phyloP scores from a whole-genome alignment of 2,329 filamentous ascomycete species.

The Microsporum canis region DNA sequence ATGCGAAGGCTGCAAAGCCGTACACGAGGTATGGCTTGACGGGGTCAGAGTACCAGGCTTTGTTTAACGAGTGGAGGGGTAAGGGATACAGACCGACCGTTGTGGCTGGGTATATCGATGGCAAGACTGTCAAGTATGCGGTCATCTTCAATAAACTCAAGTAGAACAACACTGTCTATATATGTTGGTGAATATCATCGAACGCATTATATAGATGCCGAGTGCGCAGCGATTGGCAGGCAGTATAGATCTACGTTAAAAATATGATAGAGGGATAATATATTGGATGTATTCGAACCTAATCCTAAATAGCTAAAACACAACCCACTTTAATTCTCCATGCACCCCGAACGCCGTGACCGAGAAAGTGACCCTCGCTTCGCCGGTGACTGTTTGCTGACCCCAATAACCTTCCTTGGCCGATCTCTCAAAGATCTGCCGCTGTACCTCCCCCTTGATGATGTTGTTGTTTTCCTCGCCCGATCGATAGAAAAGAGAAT shows the following conservation, averaged over 20 bases:
- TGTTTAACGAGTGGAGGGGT: not conserved
- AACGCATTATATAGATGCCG: too few species aligned
- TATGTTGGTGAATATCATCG: too few species aligned
- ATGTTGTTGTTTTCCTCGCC: constrained; percentile 23
- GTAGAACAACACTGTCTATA: too few species aligned
- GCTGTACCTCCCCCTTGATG: not conserved
- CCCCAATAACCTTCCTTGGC: not conserved
- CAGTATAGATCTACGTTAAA: too few species aligned
- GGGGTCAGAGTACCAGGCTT: not conserved
- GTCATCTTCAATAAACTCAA: not conserved
- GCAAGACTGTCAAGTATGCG: not conserved
- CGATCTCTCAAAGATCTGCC: not conserved
- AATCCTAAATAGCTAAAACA: not conserved
- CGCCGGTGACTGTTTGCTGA: not conserved
- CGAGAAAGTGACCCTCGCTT: not conserved
- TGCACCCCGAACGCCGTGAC: not conserved
- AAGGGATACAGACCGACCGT: not conserved
- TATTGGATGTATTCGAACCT: not conserved
- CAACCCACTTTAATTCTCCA: not conserved
- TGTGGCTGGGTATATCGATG: not conserved
- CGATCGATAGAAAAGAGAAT: constrained; percentile 37
- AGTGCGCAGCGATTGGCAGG: too few species aligned
- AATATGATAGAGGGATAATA: not conserved
- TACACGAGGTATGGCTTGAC: constrained; percentile 8
- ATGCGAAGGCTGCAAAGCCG: not conserved